These are phyloP conservation scores for Aspergillus hiratsukae DNA, from an alignment of 2,329 filamentous ascomycete genomes.

Conservation along the genomic window DNA sequence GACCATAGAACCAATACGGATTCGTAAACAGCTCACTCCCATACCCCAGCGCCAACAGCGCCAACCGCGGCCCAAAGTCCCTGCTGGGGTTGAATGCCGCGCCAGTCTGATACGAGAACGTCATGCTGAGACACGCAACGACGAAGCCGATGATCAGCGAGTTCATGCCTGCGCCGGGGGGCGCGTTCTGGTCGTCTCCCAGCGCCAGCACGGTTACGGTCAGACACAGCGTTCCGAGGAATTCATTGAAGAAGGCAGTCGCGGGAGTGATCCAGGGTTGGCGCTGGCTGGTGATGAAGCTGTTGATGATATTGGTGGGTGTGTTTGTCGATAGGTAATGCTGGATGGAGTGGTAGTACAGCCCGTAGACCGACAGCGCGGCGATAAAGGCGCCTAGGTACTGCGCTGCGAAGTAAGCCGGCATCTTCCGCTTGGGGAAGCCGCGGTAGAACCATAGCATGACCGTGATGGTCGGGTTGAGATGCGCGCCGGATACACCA, in stretches of 20 bases:
- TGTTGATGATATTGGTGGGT: slow-evolving; percentile 29
- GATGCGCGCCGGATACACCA: slow-evolving; percentile 46
- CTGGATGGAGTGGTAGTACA: slow-evolving; percentile 35
- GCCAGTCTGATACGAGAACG: slow-evolving; percentile 47
- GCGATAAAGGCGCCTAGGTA: slow-evolving; percentile 51
- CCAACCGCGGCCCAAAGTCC: slow-evolving; percentile 49
- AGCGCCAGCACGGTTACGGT: slow-evolving; percentile 42
- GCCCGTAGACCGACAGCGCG: slow-evolving; percentile 42
- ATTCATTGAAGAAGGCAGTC: slow-evolving; percentile 48
- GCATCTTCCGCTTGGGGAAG: slow-evolving; percentile 50
- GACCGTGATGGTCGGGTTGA: slow-evolving; percentile 43
- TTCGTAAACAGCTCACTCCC: slow-evolving; percentile 38
- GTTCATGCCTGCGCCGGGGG: slow-evolving; percentile 49
- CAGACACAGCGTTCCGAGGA: slow-evolving; percentile 41
- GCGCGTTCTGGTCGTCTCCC: slow-evolving; percentile 45
- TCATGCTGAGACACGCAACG: slow-evolving; percentile 27
- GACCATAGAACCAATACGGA: slow-evolving; percentile 46
- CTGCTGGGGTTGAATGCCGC: slow-evolving; percentile 47
- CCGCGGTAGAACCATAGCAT: slow-evolving; percentile 49
- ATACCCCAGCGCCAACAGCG: slow-evolving; percentile 44
- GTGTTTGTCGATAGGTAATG: slow-evolving; percentile 30
- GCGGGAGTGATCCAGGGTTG: slow-evolving; percentile 32
- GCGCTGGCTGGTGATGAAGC: slow-evolving; percentile 45
- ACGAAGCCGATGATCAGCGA: slow-evolving; percentile 47
- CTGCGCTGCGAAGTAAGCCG: slow-evolving; percentile 50